Evolutionary conservation across 2,329 filamentous ascomycete genomes (phyloP), one percentile per base, ranked within the genome.

Genomic region (Zarea fungicola): DNA sequence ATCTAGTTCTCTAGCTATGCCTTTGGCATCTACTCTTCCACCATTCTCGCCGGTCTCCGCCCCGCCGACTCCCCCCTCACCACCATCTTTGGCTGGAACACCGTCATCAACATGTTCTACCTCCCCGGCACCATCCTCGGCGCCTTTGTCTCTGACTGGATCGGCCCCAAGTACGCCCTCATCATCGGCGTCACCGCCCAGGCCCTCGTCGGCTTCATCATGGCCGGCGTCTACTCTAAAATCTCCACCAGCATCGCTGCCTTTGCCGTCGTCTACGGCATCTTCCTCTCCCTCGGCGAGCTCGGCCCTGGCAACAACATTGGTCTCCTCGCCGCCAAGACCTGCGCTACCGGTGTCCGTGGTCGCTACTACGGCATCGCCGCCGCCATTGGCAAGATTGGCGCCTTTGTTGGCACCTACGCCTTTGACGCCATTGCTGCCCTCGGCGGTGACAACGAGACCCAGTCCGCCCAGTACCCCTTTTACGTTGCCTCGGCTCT

Each of bases 251-350:
- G 66, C 22, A 60, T 69, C 9, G 68, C 65, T 4, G 66, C 53
- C 6, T 68, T 70, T 23, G 64, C 65, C 11, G 63, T 69, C 9
- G 60, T 69, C 0, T 69, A 65, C 6, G 67, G 66, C 6, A 64
- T 70, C 25, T 70, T 69, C 54, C 57, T 65, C 32, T 58, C 66
- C 1, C 62, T 68, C 3, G 67, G 67, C 40, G 66, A 70, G 65
- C 69, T 95, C 34, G 90, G 91, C 0, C 89, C 91, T 0, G 91
- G 91, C 11, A 87, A 96, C 71, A 96, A 96, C 65, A 95, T 96
- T 57, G 90, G 90, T 3, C 77, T 96, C 1, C 67, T 95, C 25
- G 90, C 91, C 0, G 86, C 87, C 40, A 96, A 96, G 73, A 91
- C 88, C 2, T 90, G 84, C 59, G 89, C 91, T 0, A 96, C 91